A percentile compares a stretch with the other conserved stretches of the same genome.
Conservation (phyloP, 805 yeast species). For the Metschnikowia hibisci region DNA sequence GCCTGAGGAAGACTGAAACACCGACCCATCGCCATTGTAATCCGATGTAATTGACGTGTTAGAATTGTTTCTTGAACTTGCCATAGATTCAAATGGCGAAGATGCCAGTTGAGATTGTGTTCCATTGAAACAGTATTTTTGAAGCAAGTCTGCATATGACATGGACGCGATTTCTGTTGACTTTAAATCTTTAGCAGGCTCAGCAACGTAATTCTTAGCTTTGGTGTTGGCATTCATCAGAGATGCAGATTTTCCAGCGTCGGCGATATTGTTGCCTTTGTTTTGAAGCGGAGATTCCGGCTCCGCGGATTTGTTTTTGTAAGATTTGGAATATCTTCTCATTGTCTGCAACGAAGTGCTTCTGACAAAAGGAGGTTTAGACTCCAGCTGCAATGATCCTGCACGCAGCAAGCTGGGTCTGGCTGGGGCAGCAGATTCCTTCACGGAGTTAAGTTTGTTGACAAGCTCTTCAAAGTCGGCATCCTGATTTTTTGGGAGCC, state of each 20-base stretch:
- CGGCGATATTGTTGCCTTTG: neutral
- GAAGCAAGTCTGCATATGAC: slow-evolving; percentile 32
- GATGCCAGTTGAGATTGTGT: slow-evolving; percentile 13
- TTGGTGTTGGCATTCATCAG: neutral
- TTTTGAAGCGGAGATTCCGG: slow-evolving; percentile 5
- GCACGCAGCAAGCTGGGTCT: slow-evolving; percentile 2
- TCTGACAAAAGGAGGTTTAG: neutral
- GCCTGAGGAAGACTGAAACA: slow-evolving; percentile 32
- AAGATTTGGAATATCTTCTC: slow-evolving; percentile 28
- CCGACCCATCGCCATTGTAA: slow-evolving; percentile 23
- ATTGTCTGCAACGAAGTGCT: slow-evolving; percentile 1
- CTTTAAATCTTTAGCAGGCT: slow-evolving; percentile 3
- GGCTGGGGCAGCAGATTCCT: slow-evolving; percentile 1
- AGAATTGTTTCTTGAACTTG: slow-evolving; percentile 12
- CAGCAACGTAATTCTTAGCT: neutral
- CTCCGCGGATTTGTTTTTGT: slow-evolving; percentile 16
- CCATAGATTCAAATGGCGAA: slow-evolving; percentile 8
- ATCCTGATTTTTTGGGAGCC: neutral
- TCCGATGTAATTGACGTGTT: slow-evolving; percentile 18
- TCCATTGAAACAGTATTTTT: slow-evolving; percentile 35
- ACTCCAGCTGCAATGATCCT: neutral
- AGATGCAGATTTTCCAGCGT: neutral
- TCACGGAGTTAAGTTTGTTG: slow-evolving; percentile 12
- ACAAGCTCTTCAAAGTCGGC: slow-evolving; percentile 14
- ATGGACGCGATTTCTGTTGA: slow-evolving; percentile 21